These are phyloP conservation scores for Chlorella ohadii DNA, from an alignment of 139 green algal species.

Conservation along the genomic window DNA sequence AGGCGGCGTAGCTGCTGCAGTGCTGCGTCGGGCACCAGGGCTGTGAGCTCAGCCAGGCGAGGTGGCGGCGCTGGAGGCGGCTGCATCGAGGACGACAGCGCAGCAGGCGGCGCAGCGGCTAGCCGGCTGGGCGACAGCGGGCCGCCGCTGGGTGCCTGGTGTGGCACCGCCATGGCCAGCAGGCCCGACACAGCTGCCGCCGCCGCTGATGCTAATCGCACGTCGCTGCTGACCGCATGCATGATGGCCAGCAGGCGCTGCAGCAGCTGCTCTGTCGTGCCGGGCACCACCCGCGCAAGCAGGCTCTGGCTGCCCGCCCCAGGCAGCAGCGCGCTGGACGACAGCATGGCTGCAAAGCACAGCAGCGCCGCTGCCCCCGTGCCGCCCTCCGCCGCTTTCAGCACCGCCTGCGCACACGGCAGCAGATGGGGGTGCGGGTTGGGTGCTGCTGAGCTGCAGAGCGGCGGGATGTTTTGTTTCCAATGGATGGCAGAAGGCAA, in stretches of 20 bases:
- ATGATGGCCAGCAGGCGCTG: constrained; percentile 13
- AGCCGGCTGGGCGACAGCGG: constrained; percentile 3
- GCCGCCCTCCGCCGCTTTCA: constrained; percentile 1
- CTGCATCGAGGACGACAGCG: background rate
- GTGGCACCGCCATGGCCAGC: background rate
- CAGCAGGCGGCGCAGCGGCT: background rate
- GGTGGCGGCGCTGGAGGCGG: background rate
- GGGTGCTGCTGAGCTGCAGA: no score
- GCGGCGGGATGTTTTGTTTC: no score
- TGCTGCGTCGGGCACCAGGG: background rate
- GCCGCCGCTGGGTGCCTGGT: background rate
- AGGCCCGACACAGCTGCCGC: background rate
- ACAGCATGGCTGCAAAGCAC: background rate
- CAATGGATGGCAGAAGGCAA: no score
- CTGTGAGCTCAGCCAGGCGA: background rate
- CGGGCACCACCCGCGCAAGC: background rate
- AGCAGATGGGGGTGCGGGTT: background rate
- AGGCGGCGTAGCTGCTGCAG: constrained; percentile 20
- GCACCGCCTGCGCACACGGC: background rate
- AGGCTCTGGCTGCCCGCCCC: background rate
- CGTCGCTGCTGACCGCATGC: background rate
- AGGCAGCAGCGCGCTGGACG: background rate
- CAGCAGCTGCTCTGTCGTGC: background rate
- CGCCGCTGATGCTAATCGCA: background rate
- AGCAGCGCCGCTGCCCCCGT: constrained; percentile 2